These are phyloP conservation scores for Cystofilobasidium capitatum DNA, from an alignment of 768 basidiomycete species.

Conservation along the genomic window DNA sequence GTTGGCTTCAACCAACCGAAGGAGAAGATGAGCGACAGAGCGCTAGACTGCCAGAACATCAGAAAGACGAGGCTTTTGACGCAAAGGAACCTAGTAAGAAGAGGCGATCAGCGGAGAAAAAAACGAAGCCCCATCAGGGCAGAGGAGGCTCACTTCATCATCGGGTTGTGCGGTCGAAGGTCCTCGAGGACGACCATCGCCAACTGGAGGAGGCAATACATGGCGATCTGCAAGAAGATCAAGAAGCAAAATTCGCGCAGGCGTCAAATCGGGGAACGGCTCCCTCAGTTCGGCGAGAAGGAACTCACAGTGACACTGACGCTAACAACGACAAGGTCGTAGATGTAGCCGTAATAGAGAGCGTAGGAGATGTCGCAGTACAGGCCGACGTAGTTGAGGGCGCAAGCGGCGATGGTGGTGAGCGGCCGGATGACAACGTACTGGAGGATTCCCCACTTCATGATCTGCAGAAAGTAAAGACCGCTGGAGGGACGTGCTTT, in stretches of 20 bases:
- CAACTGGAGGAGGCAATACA: slow-evolving; percentile 64
- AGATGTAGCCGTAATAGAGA: slow-evolving; percentile 59
- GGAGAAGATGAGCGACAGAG: slow-evolving; percentile 51
- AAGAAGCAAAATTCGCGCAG: too few relatives aligned
- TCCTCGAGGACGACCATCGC: slow-evolving; percentile 52
- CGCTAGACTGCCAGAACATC: slow-evolving; percentile 65
- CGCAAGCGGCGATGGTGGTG: slow-evolving; percentile 41
- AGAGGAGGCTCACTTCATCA: slow-evolving; percentile 1
- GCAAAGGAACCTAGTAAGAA: slow-evolving; percentile 58
- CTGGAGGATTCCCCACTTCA: slow-evolving; percentile 43
- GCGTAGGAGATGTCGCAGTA: slow-evolving; percentile 67
- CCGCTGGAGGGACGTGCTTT: slow-evolving; percentile 61
- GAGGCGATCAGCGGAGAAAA: slow-evolving; percentile 60
- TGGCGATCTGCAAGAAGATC: slow-evolving; percentile 61
- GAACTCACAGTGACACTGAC: not conserved
- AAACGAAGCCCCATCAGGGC: slow-evolving; percentile 50
- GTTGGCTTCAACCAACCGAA: slow-evolving; percentile 53
- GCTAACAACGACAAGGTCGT: slow-evolving; percentile 37
- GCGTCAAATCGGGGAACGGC: too few relatives aligned
- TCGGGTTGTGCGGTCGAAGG: slow-evolving; percentile 52
- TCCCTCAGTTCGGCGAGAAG: slow-evolving; percentile 42
- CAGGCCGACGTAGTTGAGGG: slow-evolving; percentile 54
- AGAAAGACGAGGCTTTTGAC: slow-evolving; percentile 67
- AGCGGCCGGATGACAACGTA: slow-evolving; percentile 13
- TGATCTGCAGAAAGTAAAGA: slow-evolving; percentile 58